A percentile compares a stretch with the other conserved stretches of the same genome.
Conservation (phyloP, 1,139 yeast genomes). For the Candida sp. region DNA sequence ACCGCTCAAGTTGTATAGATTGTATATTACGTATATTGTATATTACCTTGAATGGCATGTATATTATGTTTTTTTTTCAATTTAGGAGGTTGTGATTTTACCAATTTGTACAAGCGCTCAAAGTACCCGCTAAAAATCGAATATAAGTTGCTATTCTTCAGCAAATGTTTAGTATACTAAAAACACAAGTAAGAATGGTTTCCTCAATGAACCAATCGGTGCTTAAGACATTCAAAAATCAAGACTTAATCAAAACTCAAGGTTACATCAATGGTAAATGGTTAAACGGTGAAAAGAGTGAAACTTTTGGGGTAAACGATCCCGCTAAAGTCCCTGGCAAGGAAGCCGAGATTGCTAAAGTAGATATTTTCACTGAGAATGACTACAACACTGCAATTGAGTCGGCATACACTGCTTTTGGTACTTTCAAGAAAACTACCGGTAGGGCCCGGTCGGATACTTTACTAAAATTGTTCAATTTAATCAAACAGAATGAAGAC, state of each 20-base stretch:
- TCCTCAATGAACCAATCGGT: conserved; percentile 12
- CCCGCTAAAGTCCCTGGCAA: conserved; percentile 36
- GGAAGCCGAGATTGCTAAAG: conserved; percentile 31
- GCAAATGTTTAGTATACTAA: background rate
- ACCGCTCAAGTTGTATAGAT: background rate
- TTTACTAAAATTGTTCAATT: conserved; percentile 38
- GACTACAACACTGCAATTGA: conserved; percentile 40
- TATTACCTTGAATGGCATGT: background rate
- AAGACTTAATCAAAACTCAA: conserved; percentile 29
- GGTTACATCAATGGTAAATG: conserved; percentile 46
- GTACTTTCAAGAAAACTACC: conserved; percentile 31
- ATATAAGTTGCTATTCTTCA: background rate
- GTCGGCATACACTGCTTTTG: conserved; percentile 35
- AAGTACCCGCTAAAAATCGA: background rate
- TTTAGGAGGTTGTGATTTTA: background rate
- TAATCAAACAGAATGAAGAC: conserved; percentile 63
- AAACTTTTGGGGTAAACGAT: conserved; percentile 39
- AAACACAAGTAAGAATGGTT: background rate
- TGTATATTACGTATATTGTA: background rate
- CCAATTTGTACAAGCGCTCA: background rate
- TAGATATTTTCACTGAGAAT: conserved; percentile 28
- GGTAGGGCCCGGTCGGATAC: conserved; percentile 38
- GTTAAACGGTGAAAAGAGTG: conserved; percentile 21
- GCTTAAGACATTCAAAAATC: conserved; percentile 23
- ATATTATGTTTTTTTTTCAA: background rate